Evolutionary conservation across 2,329 filamentous ascomycete genomes (phyloP), one percentile per base, ranked within the genome.

Genomic region (Arachnopeziza araneosa): DNA sequence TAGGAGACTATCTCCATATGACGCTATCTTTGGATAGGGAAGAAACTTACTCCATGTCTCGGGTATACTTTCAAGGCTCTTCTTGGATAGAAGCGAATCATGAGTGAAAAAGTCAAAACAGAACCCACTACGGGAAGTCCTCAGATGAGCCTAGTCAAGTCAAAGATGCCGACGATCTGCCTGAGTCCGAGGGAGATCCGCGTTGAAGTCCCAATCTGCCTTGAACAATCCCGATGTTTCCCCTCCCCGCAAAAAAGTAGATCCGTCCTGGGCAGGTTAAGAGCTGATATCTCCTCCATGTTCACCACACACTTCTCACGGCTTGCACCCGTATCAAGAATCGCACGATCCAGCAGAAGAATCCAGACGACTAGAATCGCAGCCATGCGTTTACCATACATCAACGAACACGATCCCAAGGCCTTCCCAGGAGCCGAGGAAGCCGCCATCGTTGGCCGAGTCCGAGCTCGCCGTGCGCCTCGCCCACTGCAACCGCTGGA

Each of bases 401-500:
- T 82, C 60, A 62, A 69, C 50, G 53, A 62, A 12, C 51, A 68
- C 80, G 67, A 76, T 81, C 74, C 81, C 80, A 49, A 82, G 77
- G 2, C 74, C 76, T 14, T 74, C 78, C 66, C 75, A 19, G 72
- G 73, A 24, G 64, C 75, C 1, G 77, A 81, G 52, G 79, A 85
- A 6, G 75, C 76, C 1, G 82, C 78, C 36, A 85, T 91, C 69
- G 81, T 89, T 65, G 67, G 77, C 55, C 86, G 87, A 67, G 84
- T 91, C 68, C 76, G 78, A 10, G 84, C 81, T 36, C 87, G 89
- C 19, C 86, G 89, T 24, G 75, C 78, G 1, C 88, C 89, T 0
- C 84, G 88, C 1, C 87, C 87, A 1, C 81, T 93, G 22, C 88
- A 90, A 61, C 75, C 87, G 0, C 83, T 93, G n/a, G 90, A 93